Percentiles rank a stretch among this genome's conserved stretches.
Conservation (phyloP, 768 basidiomycete species). For the Mycena sanguinolenta region DNA sequence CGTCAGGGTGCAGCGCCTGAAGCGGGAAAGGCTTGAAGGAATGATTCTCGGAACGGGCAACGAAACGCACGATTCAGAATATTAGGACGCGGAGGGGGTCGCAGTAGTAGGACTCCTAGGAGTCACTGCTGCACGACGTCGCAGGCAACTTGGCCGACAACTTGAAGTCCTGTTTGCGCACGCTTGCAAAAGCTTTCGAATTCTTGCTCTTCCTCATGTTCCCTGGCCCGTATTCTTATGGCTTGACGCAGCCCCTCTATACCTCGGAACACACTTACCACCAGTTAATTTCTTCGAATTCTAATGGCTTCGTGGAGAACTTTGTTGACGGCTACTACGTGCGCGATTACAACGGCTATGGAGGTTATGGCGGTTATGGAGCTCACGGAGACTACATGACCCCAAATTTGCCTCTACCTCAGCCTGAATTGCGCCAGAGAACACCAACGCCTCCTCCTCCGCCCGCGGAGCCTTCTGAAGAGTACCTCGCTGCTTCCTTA, state of each 20-base stretch:
- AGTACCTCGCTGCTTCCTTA: constrained; percentile 25
- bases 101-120: too few species aligned
- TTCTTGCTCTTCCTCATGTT: background rate
- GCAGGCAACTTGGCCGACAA: too few species aligned
- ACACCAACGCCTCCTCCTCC: constrained; percentile 21
- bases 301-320: background rate
- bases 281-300: background rate
- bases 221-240: constrained; percentile 14
- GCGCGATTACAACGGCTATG: constrained; percentile 7
- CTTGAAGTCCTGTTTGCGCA: too few species aligned
- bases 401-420: background rate
- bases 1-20: too few species aligned
- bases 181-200: too few species aligned
- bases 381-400: background rate
- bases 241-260: constrained; percentile 12
- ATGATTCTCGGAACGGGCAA: too few species aligned
- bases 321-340: constrained; percentile 1
- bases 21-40: too few species aligned
- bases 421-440: constrained; percentile 9
- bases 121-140: too few species aligned
- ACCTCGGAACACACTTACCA: constrained; percentile 19
- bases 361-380: background rate
- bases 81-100: too few species aligned
- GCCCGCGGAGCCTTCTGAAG: constrained; percentile 24
- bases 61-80: too few species aligned